phyloP scores from a whole-genome alignment of 2,329 filamentous ascomycete species.

The Xylariales sp. region DNA sequence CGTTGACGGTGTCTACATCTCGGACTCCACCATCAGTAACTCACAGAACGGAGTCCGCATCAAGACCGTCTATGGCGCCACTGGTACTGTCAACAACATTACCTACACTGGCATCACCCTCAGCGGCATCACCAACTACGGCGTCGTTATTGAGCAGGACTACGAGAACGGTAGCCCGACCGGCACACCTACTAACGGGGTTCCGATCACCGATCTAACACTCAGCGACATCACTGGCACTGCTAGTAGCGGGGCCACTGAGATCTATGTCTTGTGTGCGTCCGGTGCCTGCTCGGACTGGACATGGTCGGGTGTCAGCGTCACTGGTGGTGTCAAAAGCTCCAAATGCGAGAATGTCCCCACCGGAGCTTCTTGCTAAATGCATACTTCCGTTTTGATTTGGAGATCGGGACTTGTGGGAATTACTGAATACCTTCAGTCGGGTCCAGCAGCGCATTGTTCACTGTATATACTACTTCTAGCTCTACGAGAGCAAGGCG shows the following conservation, averaged over 20 bases:
- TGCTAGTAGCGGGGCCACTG: constrained; percentile 22
- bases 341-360: constrained; percentile 57
- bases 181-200: constrained; percentile 39
- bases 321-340: constrained; percentile 34
- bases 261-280: constrained; percentile 34
- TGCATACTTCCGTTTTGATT: no score
- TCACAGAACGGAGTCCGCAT: constrained; percentile 54
- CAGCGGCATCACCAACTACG: constrained; percentile 45
- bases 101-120: constrained; percentile 50
- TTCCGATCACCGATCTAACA: constrained; percentile 39
- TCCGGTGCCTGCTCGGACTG: constrained; percentile 30
- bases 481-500: no score
- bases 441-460: no score
- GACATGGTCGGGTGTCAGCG: constrained; percentile 29
- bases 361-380: constrained; percentile 18
- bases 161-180: constrained; percentile 38
- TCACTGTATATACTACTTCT: no score
- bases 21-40: constrained; percentile 41
- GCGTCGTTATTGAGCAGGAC: constrained; percentile 55
- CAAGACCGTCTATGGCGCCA: constrained; percentile 49
- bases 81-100: constrained; percentile 46
- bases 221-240: constrained; percentile 36
- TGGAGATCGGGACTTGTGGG: no score
- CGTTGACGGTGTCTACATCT: constrained; percentile 48
- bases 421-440: no score